A percentile compares a stretch with the other conserved stretches of the same genome.
These are phyloP conservation scores for Emydomyces testavorans DNA, from an alignment of 2,329 filamentous ascomycete species.

Conservation along the genomic window DNA sequence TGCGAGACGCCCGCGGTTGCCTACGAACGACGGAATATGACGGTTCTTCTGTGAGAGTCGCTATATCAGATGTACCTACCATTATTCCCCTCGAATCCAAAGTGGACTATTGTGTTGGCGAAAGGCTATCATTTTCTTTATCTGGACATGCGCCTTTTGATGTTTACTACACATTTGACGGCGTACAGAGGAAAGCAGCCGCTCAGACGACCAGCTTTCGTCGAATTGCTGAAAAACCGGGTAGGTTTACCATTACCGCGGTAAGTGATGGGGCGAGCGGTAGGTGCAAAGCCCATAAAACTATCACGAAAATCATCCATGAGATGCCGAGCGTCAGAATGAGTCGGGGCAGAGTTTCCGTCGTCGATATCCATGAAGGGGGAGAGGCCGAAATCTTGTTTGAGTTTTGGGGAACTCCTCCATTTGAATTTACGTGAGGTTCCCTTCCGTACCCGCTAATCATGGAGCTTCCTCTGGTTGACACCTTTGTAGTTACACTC, in stretches of 20 bases:
- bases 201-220: slow-evolving; percentile 66
- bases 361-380: slow-evolving; percentile 92
- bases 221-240: slow-evolving; percentile 82
- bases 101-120: slow-evolving; percentile 86
- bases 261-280: slow-evolving; percentile 73
- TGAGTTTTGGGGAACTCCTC: slow-evolving; percentile 88
- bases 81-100: slow-evolving; percentile 79
- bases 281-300: slow-evolving; percentile 69
- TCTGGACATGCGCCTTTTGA: slow-evolving; percentile 87
- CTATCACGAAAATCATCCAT: slow-evolving; percentile 74
- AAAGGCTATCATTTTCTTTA: slow-evolving; percentile 83
- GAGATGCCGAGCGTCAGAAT: slow-evolving; percentile 85
- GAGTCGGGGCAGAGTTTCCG: slow-evolving; percentile 66
- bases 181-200: slow-evolving; percentile 63
- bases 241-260: slow-evolving; percentile 75
- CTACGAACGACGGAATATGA: slow-evolving; percentile 62
- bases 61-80: slow-evolving; percentile 83
- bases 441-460: slow-evolving; percentile 11
- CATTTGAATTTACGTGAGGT: slow-evolving; percentile 78
- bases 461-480: neutral
- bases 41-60: slow-evolving; percentile 70
- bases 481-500: slow-evolving; percentile 52
- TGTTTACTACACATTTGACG: slow-evolving; percentile 82
- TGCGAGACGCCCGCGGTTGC: slow-evolving; percentile 78
- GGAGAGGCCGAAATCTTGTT: slow-evolving; percentile 88